These are phyloP conservation scores for Candida arabinofermentans DNA, from an alignment of 805 yeast species.

Conservation along the genomic window DNA sequence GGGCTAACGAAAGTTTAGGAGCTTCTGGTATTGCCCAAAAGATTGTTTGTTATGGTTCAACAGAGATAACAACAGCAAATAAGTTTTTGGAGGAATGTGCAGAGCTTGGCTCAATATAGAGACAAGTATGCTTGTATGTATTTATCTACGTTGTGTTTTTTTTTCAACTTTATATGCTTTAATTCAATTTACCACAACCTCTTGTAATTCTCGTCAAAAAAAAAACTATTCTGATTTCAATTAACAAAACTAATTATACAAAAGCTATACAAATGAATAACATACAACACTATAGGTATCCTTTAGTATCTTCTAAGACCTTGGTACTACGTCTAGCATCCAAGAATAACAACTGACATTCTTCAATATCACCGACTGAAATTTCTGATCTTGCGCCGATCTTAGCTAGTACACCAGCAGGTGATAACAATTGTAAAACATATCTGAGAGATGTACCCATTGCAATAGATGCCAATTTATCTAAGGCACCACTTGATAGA, in stretches of 20 bases:
- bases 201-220: too few species aligned
- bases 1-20: conserved; percentile 18
- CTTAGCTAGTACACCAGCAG: conserved; percentile 79
- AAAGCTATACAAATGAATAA: not conserved
- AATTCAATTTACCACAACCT: not conserved
- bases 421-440: conserved; percentile 86
- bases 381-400: conserved; percentile 63
- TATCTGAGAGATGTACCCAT: conserved; percentile 88
- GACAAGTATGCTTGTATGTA: not conserved
- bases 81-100: conserved; percentile 68
- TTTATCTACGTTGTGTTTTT: not conserved
- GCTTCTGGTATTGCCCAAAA: conserved; percentile 30
- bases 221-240: too few species aligned
- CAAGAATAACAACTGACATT: conserved; percentile 80
- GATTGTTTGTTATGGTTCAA: conserved; percentile 81
- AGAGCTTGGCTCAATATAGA: conserved; percentile 38
- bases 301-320: conserved; percentile 57
- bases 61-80: conserved; percentile 66
- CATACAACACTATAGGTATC: conserved; percentile 23
- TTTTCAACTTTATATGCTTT: not conserved
- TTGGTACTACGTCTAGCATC: conserved; percentile 89
- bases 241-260: conserved; percentile 10
- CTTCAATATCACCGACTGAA: conserved; percentile 78
- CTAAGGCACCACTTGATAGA: conserved; percentile 75
- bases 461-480: conserved; percentile 84